Percentiles rank a stretch among this genome's conserved stretches.
These are phyloP conservation scores for Sporothrix protearum DNA, from an alignment of 2,329 filamentous ascomycete genomes.

Conservation along the genomic window DNA sequence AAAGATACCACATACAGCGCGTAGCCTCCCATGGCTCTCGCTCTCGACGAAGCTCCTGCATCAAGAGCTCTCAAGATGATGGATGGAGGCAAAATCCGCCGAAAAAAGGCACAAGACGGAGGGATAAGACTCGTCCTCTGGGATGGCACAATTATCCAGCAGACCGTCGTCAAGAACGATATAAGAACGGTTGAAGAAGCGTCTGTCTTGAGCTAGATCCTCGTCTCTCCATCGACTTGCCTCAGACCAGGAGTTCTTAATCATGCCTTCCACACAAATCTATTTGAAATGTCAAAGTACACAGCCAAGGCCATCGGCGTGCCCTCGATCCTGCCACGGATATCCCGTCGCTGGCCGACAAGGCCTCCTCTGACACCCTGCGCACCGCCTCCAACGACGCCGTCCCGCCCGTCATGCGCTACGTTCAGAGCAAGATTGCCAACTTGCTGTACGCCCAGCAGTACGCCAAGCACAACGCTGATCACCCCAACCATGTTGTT, in stretches of 20 bases:
- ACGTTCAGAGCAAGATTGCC: conserved; percentile 38
- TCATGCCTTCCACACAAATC: background rate
- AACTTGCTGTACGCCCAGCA: conserved; percentile 35
- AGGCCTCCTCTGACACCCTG: conserved; percentile 36
- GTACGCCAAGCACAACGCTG: conserved; percentile 32
- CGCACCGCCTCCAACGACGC: conserved; percentile 4
- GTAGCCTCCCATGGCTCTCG: background rate
- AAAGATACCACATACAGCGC: background rate
- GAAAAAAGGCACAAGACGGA: background rate
- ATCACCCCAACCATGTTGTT: conserved; percentile 31
- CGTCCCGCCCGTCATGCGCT: conserved; percentile 29
- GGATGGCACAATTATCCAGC: background rate
- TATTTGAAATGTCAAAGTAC: background rate
- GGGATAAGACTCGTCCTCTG: background rate
- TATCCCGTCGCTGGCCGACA: conserved; percentile 40
- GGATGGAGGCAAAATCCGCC: background rate
- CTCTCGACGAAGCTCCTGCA: background rate
- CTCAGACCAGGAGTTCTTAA: background rate
- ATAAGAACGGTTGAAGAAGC: background rate
- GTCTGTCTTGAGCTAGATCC: background rate
- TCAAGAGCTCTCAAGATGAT: background rate
- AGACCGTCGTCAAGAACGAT: background rate
- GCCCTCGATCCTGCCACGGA: conserved; percentile 35
- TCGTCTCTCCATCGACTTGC: background rate
- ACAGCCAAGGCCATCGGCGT: background rate